phyloP scores from a whole-genome alignment of 148 eudicot genomes.

The Rhododendron vialii region DNA sequence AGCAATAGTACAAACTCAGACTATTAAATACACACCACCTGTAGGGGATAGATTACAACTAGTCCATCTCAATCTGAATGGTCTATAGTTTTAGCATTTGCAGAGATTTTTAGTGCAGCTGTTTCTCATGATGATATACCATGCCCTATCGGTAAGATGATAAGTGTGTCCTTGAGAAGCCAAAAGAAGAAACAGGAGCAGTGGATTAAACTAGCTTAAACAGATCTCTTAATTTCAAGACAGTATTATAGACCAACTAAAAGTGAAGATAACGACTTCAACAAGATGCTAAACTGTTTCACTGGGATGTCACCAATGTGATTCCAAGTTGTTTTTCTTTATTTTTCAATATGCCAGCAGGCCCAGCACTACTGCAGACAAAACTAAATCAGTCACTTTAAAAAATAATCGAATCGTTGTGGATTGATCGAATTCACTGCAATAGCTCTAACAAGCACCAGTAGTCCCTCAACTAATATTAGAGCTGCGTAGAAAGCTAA shows the following conservation, averaged over 20 bases:
- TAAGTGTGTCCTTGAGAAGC: not conserved
- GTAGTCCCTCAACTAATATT: not conserved
- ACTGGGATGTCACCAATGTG: not conserved
- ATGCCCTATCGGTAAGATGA: not conserved
- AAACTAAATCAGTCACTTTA: not conserved
- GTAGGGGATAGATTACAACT: not conserved
- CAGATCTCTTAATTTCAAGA: not conserved
- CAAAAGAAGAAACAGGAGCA: not conserved
- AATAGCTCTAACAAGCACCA: not conserved
- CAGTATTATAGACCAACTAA: not conserved
- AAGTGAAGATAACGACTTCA: not conserved
- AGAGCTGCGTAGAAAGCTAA: not conserved
- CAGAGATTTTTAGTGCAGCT: not conserved
- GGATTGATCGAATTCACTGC: not conserved
- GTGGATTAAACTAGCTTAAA: not conserved
- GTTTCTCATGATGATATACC: not conserved
- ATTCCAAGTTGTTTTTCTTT: not conserved
- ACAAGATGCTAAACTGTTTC: not conserved
- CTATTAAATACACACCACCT: not conserved
- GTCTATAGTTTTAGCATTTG: not conserved
- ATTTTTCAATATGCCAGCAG: not conserved
- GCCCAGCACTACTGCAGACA: not conserved
- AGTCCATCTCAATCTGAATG: not conserved
- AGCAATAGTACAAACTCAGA: not conserved
- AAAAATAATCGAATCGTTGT: not conserved